A percentile compares a stretch with the other conserved stretches of the same genome.
phyloP scores from a whole-genome alignment of 371 early-diverging fungal genomes.

The Blakeslea trispora region DNA sequence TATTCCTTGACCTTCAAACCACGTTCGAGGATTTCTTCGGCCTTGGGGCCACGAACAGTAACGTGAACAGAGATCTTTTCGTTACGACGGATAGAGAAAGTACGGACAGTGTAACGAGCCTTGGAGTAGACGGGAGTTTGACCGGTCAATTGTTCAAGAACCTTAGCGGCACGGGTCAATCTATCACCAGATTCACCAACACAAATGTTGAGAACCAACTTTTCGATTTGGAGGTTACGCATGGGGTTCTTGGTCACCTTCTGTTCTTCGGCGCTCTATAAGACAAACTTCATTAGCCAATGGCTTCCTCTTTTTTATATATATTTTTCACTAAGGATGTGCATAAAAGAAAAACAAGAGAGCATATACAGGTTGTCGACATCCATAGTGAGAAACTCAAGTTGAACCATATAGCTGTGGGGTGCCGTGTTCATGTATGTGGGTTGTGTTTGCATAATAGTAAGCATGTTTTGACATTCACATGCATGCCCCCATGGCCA shows the following conservation, averaged over 20 bases:
- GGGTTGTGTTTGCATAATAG: too few species aligned
- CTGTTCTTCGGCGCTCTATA: conserved; percentile 38
- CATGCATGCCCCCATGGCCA: too few species aligned
- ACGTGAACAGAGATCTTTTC: conserved; percentile 99
- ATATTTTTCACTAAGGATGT: too few species aligned
- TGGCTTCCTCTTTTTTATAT: too few species aligned
- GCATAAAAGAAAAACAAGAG: not conserved
- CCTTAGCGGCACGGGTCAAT: conserved; percentile 99
- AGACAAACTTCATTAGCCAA: too few species aligned
- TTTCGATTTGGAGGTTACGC: conserved; percentile 97
- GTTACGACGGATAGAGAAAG: conserved; percentile 99
- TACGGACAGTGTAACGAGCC: conserved; percentile 99
- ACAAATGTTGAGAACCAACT: conserved; percentile 99
- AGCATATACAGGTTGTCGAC: too few species aligned
- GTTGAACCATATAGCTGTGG: too few species aligned
- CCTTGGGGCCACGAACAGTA: conserved; percentile 93
- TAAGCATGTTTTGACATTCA: too few species aligned
- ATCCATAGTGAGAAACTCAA: too few species aligned
- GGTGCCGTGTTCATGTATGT: too few species aligned
- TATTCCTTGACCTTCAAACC: conserved; percentile 99
- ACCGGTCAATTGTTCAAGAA: conserved; percentile 99
- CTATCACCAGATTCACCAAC: conserved; percentile 99
- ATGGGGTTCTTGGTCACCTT: conserved; percentile 80
- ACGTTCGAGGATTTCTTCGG: conserved; percentile 96
- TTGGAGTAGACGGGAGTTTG: conserved; percentile 99